phyloP scores from a whole-genome alignment of 208 protist genomes.

The Leishmania mexicana region DNA sequence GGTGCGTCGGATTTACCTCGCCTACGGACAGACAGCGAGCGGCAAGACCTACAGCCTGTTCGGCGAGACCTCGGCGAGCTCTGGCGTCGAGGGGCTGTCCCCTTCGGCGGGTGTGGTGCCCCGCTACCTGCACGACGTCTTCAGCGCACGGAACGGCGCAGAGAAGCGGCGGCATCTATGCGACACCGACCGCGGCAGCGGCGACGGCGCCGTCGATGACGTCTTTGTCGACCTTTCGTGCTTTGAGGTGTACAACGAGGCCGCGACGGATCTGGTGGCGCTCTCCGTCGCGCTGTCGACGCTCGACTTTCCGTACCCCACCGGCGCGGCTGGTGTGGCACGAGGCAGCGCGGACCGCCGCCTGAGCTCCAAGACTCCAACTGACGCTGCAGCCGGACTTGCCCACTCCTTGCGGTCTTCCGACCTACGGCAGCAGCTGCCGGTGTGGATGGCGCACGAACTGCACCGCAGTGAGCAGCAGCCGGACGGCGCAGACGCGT shows the following conservation, averaged over 20 bases:
- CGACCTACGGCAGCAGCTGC: constrained; percentile 4
- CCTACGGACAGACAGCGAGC: constrained; percentile 85
- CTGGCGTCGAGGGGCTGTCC: neutral
- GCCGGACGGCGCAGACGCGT: neutral
- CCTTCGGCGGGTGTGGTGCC: constrained; percentile 51
- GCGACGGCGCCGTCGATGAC: neutral
- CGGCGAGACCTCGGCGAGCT: constrained; percentile 20
- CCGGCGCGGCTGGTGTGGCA: neutral
- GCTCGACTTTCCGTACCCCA: neutral
- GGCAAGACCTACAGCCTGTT: constrained; percentile 90
- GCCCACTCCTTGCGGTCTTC: neutral
- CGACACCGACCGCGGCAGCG: neutral
- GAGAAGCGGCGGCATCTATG: neutral
- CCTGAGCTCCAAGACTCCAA: constrained; percentile 4
- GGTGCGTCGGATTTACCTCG: constrained; percentile 45
- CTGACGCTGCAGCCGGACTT: neutral
- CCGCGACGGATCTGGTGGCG: constrained; percentile 68
- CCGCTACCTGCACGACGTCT: constrained; percentile 58
- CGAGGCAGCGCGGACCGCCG: neutral
- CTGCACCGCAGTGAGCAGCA: constrained; percentile 21
- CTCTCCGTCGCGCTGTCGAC: constrained; percentile 20
- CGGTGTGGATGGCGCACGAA: constrained; percentile 21
- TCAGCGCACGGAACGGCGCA: neutral
- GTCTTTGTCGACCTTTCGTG: constrained; percentile 62
- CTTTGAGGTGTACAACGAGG: constrained; percentile 86